A percentile compares a stretch with the other conserved stretches of the same genome.
Evolutionary conservation across 2,329 filamentous ascomycete species (phyloP).

Genomic region (Beauveria asiatica): DNA sequence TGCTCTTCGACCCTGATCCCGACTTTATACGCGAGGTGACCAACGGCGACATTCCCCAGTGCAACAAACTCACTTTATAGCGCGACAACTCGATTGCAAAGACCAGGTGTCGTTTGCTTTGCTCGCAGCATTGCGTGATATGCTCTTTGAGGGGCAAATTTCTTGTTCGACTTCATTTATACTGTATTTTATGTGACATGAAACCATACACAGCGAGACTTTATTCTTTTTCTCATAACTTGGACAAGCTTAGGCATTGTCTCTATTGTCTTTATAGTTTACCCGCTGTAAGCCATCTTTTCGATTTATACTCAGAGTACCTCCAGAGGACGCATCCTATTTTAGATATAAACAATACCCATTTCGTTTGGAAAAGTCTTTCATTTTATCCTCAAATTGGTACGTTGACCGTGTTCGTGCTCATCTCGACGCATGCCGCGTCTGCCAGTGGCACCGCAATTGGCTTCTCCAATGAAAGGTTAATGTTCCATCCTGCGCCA

Average conservation of each 20-base stretch:
- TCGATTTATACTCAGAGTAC: background rate
- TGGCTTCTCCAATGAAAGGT: conserved; percentile 60
- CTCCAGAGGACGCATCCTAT: background rate
- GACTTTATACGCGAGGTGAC: conserved; percentile 64
- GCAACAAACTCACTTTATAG: conserved; percentile 29
- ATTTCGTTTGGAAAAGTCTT: background rate
- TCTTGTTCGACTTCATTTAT: background rate
- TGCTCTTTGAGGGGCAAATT: background rate
- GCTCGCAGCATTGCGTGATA: background rate
- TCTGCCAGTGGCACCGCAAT: conserved; percentile 66
- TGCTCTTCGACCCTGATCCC: conserved; percentile 70
- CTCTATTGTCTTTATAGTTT: background rate
- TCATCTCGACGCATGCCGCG: conserved; percentile 55
- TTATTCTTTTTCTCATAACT: background rate
- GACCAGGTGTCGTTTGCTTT: background rate
- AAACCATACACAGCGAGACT: conserved; percentile 9
- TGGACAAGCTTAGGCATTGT: background rate
- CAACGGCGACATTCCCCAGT: conserved; percentile 61
- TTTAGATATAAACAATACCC: background rate
- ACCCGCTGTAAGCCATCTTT: background rate
- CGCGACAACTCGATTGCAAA: background rate
- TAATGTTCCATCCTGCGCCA: conserved; percentile 39
- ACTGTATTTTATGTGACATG: conserved; percentile 12
- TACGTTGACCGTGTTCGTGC: conserved; percentile 18
- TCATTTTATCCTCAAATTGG: background rate